Base-by-base conservation (phyloP, 768 basidiomycete genomes). In the Lanmaoa pseudosensibilis region DNA sequence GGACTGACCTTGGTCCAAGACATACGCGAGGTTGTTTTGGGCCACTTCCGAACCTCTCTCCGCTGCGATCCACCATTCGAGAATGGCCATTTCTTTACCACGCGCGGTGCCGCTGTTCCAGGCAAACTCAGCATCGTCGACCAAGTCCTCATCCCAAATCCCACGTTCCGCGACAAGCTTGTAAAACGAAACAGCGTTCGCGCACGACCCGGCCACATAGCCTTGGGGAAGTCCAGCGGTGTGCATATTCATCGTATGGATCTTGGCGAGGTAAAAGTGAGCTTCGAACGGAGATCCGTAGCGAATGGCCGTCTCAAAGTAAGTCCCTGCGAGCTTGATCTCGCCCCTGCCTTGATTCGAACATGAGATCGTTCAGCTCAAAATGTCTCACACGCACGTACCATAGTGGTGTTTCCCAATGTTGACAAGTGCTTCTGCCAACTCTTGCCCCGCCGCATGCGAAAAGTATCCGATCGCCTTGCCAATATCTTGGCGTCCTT, bases 41-140 rank as follows among this genome's bases (percentile, higher is more conserved):
- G 92, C 95, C 27, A 87, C 80, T 73, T 99, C 97, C 27, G 82
- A 88, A 0, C 97, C 97, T 57, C 91, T 76, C 75, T 99, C 97
- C 10, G 92, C 93, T 33, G 94, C 92, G 49, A 97, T 82, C 90
- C 88, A 92, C 93, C 97, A 99, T 46, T 89, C 87, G 33, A 98
- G 74, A 75, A 98, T 85, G 3, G 96, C 96, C 50, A 83, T 80
- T 60, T 93, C 87, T 66, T 85, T 86, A 33, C 89, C 90, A 43
- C 83, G 77, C 39, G 88, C 85, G 2, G 83, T 82, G 12, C 81
- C 83, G 33, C 84, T 80, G 69, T 78, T 78, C 92, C 92, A 94
- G 6, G 80, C 79, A 50, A 77, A 75, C 63, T 93, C 89, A 5
- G 93, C 95, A 40, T 96, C 92, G 36, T 83, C 79, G 27, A 97